These are phyloP conservation scores for Camillea tinctor DNA, from an alignment of 2,329 filamentous ascomycete genomes.

Conservation along the genomic window DNA sequence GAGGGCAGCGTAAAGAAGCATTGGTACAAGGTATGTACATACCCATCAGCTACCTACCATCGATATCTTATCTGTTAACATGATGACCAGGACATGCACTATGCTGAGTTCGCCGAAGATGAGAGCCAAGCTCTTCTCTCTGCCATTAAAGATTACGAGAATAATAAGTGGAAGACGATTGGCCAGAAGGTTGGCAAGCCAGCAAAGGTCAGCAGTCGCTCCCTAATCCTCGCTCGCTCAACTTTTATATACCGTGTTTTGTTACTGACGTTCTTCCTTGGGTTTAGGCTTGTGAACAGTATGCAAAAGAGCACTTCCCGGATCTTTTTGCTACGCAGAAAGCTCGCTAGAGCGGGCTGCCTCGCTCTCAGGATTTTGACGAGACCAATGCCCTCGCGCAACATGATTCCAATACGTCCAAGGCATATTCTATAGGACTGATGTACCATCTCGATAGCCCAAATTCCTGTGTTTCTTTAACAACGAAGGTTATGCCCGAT, in stretches of 20 bases:
- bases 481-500: background rate
- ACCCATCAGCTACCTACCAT: background rate
- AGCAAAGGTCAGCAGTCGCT: slow-evolving; percentile 67
- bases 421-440: background rate
- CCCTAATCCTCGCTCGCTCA: background rate
- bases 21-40: slow-evolving; percentile 85
- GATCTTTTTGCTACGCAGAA: slow-evolving; percentile 36
- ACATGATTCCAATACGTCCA: background rate
- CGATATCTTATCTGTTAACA: slow-evolving; percentile 18
- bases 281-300: slow-evolving; percentile 77
- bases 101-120: slow-evolving; percentile 96
- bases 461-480: background rate
- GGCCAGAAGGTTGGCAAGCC: slow-evolving; percentile 97
- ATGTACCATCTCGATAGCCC: background rate
- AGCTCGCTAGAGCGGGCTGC: slow-evolving; percentile 22
- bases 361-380: slow-evolving; percentile 1
- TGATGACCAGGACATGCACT: slow-evolving; percentile 84
- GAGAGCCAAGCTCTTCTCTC: slow-evolving; percentile 81
- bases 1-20: slow-evolving; percentile 99
- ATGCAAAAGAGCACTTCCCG: slow-evolving; percentile 92
- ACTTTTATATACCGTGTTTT: background rate
- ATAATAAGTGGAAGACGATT: slow-evolving; percentile 98
- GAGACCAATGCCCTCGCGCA: background rate
- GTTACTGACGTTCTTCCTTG: slow-evolving; percentile 14
- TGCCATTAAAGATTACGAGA: slow-evolving; percentile 98